phyloP scores from a whole-genome alignment of 1,139 yeast species.

The Debaryomycetaceae sp. region DNA sequence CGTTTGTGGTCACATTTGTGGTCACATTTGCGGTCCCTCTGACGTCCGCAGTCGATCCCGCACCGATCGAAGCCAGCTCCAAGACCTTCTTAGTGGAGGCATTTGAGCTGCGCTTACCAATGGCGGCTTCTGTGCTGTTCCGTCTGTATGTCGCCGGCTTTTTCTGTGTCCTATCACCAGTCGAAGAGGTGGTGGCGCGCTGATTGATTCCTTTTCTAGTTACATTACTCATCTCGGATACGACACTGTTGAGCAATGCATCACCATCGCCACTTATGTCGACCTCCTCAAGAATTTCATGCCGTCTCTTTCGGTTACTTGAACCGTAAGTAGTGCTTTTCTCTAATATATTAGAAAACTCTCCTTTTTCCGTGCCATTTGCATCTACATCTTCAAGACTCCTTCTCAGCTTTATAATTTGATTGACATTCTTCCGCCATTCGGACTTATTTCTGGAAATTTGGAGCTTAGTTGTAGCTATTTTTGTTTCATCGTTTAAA shows the following conservation, averaged over 20 bases:
- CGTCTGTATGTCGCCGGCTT: too few relatives aligned
- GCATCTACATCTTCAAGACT: constrained; percentile 1
- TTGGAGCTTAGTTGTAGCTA: constrained; percentile 28
- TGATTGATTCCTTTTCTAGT: too few relatives aligned
- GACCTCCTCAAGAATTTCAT: constrained; percentile 12
- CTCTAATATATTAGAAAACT: neutral
- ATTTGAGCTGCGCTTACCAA: too few relatives aligned
- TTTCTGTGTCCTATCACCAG: too few relatives aligned
- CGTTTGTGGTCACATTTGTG: too few relatives aligned
- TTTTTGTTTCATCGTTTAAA: constrained; percentile 12
- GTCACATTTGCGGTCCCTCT: too few relatives aligned
- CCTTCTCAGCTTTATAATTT: constrained; percentile 12
- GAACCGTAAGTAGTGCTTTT: neutral
- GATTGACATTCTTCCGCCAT: constrained; percentile 22
- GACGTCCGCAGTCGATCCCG: too few relatives aligned
- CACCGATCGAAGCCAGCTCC: too few relatives aligned
- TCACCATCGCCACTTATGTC: constrained; percentile 23
- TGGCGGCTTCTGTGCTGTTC: too few relatives aligned
- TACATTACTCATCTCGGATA: neutral
- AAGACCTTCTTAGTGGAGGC: too few relatives aligned
- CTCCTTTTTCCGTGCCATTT: neutral
- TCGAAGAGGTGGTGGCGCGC: too few relatives aligned
- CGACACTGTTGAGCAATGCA: constrained; percentile 11
- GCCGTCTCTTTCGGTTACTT: constrained; percentile 1
- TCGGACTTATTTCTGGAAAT: constrained; percentile 21